These are phyloP conservation scores for Silene conica DNA, from an alignment of 148 eudicot species.

Conservation along the genomic window DNA sequence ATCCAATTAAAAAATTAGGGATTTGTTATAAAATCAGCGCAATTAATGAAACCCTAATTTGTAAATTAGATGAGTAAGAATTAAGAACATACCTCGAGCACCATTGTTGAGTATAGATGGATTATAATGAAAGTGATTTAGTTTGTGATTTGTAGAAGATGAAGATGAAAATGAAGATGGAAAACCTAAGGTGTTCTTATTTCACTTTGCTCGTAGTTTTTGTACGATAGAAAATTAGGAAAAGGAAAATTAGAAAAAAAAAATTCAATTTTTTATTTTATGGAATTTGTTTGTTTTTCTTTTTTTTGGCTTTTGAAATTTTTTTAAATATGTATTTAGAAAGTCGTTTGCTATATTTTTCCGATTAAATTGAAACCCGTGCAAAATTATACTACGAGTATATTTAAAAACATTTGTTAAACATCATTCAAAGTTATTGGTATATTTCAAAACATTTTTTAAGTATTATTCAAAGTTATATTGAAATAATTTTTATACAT, in stretches of 20 bases:
- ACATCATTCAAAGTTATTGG: too few relatives aligned
- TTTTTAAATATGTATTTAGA: too few relatives aligned
- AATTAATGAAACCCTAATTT: constrained; percentile 25
- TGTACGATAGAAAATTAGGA: not conserved
- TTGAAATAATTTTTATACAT: too few relatives aligned
- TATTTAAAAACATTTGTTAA: too few relatives aligned
- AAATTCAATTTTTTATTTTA: not conserved
- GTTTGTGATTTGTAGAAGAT: constrained; percentile 8
- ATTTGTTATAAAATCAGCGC: not conserved
- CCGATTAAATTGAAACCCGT: too few relatives aligned
- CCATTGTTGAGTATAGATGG: constrained; percentile 42
- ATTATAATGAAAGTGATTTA: not conserved
- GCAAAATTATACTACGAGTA: too few relatives aligned
- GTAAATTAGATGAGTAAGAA: not conserved
- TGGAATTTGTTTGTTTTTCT: too few relatives aligned
- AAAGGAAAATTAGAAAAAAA: too few relatives aligned
- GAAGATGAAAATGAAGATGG: not conserved
- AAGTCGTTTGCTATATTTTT: too few relatives aligned
- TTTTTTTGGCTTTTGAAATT: too few relatives aligned
- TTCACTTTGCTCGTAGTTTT: not conserved
- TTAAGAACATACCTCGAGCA: constrained; percentile 54
- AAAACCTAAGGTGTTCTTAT: not conserved
- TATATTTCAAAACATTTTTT: too few relatives aligned
- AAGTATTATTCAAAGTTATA: too few relatives aligned
- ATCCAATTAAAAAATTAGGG: not conserved